Evolutionary conservation across 106 monocot species (phyloP), one percentile per base, ranked within the genome.

Genomic region (Iris macrosiphon): DNA sequence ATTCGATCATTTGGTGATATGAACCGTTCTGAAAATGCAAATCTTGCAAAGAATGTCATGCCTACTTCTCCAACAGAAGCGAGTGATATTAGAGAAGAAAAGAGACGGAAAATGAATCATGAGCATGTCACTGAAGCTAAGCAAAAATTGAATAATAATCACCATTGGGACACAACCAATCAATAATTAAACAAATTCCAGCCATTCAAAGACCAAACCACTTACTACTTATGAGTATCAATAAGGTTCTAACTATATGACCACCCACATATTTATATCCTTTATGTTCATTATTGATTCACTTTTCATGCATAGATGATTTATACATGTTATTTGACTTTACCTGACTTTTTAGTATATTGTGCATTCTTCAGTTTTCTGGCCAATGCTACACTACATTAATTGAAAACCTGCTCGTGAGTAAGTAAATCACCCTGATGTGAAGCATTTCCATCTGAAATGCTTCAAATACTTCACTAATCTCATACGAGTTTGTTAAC

Each of bases 391-490:
- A 28, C 85, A 85, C 68, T 85, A 72, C 60, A 23, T 49, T 39
- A 49, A 81, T 70, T 77, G 71, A 44, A 62, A 53, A 19, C 77
- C 61, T 26, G 49, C 77, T 11, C 13, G 24, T 4, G 49, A 57
- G n/a, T 55, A 74, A 57, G 63, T 72, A 19, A 32, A 11, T 22
- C 51, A 50, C 22, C 27, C 72, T 37, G 63, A 68, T 14, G 64
- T 69, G 31, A 17, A 73, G 31, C 80, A 90, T 78, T 78, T 78
- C 3, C 90, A 90, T 72, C 46, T 75, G 39, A 81, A 75, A 69
- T 90, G 90, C 52, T 60, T 90, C 40, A 78, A 90, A 56, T 90
- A 85, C 85, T 85, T 75, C 32, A 17, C 1, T 16, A 44, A 16
- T 44, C 18, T 5, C 5, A 15, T 17, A 16, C 16, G 18, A 44